Evolutionary conservation across 164 flowering plant species (phyloP).

Genomic region (Piper longum): DNA sequence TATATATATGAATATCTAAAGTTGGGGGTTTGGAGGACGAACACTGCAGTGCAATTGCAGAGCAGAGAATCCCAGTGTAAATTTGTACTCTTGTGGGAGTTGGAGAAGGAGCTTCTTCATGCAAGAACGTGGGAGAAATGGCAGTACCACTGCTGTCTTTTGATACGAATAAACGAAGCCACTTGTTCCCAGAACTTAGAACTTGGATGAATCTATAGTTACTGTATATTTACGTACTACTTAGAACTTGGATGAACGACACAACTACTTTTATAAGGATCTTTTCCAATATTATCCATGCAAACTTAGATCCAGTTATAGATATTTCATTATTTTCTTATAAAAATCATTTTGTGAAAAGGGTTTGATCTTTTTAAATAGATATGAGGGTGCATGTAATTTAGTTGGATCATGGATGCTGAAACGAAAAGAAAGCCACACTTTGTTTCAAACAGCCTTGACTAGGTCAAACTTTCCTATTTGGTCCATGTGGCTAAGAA

Average conservation of each 20-base stretch:
- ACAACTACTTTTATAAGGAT: no score
- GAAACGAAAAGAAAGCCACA: not conserved
- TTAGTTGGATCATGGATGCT: no score
- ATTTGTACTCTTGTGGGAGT: not conserved
- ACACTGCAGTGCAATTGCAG: not conserved
- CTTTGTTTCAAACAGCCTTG: no score
- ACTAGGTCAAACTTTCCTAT: no score
- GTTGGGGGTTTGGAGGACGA: constrained; percentile 8
- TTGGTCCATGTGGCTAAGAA: no score
- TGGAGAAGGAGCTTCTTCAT: not conserved
- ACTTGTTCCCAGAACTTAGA: not conserved
- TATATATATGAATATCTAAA: no score
- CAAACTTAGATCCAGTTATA: no score
- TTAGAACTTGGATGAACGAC: no score
- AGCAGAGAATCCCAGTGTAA: not conserved
- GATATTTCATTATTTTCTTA: no score
- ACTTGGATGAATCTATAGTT: not conserved
- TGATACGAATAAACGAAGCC: not conserved
- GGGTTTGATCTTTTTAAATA: not conserved
- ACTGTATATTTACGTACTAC: no score
- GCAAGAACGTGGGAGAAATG: not conserved
- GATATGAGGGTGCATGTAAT: not conserved
- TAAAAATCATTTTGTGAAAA: not conserved
- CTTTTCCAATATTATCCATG: no score
- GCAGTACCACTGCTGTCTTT: not conserved